Conservation (phyloP, 345 rosid species). For the Moringa oleifera region DNA sequence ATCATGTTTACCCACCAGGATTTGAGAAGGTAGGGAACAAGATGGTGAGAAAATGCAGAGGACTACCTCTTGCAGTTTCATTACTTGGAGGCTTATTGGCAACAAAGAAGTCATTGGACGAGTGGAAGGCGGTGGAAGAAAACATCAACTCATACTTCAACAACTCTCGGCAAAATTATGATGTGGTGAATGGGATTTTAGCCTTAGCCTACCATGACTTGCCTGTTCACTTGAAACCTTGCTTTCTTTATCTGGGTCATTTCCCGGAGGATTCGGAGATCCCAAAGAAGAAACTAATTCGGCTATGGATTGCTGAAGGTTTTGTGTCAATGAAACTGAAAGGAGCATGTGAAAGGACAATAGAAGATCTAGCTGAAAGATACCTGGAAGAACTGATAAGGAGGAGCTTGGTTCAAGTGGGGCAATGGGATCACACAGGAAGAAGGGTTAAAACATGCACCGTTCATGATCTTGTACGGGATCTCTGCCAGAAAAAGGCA, state of each 20-base stretch:
- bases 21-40: constrained; percentile 15
- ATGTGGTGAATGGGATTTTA: too few species aligned
- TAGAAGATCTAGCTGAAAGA: not conserved
- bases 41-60: constrained; percentile 22
- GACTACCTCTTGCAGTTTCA: constrained; percentile 29
- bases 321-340: not conserved
- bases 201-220: constrained; percentile 26
- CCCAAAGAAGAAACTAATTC: not conserved
- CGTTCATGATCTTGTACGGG: constrained; percentile 5
- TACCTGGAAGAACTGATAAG: constrained; percentile 10
- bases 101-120: not conserved
- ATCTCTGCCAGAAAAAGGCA: constrained; percentile 7
- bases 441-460: constrained; percentile 1
- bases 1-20: too few species aligned
- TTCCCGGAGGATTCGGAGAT: constrained; percentile 20
- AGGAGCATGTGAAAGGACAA: too few species aligned
- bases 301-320: constrained; percentile 18
- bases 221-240: constrained; percentile 24
- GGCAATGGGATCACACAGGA: not conserved
- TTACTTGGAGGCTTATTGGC: constrained; percentile 30
- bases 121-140: constrained; percentile 7
- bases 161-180: constrained; percentile 13
- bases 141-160: constrained; percentile 12
- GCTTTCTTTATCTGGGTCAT: constrained; percentile 28
- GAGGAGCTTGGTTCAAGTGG: not conserved